phyloP scores from a whole-genome alignment of 306 rosid species.

The Echinosophora koreensis region DNA sequence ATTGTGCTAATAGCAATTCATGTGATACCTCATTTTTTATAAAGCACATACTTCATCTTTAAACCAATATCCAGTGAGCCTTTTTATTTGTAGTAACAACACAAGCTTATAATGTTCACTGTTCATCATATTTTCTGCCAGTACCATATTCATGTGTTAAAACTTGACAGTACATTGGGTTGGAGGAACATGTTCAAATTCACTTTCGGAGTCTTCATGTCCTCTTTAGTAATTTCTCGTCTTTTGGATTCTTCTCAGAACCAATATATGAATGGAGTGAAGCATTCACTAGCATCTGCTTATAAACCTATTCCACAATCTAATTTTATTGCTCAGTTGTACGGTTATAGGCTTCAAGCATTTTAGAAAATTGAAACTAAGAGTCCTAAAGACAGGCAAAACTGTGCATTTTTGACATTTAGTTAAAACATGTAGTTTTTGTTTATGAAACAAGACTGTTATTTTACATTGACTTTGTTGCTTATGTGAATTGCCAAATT shows the following conservation, averaged over 20 bases:
- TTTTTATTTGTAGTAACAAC: background rate
- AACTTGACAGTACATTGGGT: background rate
- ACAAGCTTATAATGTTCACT: background rate
- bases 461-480: background rate
- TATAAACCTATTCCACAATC: background rate
- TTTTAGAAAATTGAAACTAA: background rate
- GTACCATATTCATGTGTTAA: background rate
- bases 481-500: conserved; percentile 26
- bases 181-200: background rate
- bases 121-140: conserved; percentile 24
- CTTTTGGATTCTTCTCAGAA: background rate
- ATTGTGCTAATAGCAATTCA: background rate
- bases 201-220: background rate
- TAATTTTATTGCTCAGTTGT: background rate
- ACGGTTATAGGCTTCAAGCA: background rate
- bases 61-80: background rate
- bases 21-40: background rate
- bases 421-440: background rate
- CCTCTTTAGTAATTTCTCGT: background rate
- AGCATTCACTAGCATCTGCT: background rate
- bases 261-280: background rate
- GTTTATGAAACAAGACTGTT: conserved; percentile 17
- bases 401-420: background rate
- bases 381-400: background rate
- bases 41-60: background rate